phyloP scores from a whole-genome alignment of 495 filamentous ascomycete species.

The Penicillium dipodomyicola region DNA sequence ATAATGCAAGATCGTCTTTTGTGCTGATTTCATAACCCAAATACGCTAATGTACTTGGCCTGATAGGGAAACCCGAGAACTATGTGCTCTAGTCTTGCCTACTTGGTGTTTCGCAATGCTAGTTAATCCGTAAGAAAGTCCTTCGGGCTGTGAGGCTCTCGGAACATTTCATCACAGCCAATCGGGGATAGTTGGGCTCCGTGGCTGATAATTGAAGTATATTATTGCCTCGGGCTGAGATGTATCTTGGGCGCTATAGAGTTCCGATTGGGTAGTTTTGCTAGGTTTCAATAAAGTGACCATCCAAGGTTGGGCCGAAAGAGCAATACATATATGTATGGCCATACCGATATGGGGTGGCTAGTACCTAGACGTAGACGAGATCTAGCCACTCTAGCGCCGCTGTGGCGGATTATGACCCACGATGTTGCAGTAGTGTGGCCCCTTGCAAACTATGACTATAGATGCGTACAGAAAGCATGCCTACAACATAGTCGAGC shows the following conservation, averaged over 20 bases:
- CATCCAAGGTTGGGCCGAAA: background rate
- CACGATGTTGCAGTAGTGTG: background rate
- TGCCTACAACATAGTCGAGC: no score
- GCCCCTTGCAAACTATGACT: background rate
- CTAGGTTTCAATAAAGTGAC: background rate
- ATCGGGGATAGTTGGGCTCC: background rate
- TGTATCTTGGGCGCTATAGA: background rate
- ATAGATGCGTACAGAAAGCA: background rate
- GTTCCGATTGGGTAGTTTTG: background rate
- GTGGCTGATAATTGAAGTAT: background rate
- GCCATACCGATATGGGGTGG: background rate
- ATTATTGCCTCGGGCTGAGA: constrained; percentile 5
- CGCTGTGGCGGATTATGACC: background rate
- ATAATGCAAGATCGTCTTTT: background rate
- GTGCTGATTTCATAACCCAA: background rate
- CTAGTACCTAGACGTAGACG: background rate
- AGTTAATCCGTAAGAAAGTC: background rate
- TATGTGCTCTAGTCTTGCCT: background rate
- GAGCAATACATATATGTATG: background rate
- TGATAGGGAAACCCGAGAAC: background rate
- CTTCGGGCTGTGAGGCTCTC: background rate
- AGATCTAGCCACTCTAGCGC: constrained; percentile 4
- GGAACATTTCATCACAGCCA: background rate
- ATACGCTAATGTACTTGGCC: background rate
- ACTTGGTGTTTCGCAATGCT: background rate